Percentiles rank a stretch among this genome's conserved stretches.
Evolutionary conservation across 345 rosid species (phyloP).

Genomic region (Bruguiera sexangula): DNA sequence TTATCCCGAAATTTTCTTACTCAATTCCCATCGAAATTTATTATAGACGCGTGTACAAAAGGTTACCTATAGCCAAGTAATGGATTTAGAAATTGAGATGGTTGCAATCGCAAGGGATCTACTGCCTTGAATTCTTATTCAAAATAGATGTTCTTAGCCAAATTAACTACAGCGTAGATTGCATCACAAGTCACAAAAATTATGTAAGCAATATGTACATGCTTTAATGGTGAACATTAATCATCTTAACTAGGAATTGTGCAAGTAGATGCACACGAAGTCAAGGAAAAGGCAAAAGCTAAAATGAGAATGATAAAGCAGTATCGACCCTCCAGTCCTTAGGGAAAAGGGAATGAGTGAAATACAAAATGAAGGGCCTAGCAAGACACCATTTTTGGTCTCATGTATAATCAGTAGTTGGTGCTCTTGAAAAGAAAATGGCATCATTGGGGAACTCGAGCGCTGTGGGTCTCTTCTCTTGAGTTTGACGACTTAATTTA

Average conservation of each 20-base stretch:
- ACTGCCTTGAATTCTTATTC: neutral
- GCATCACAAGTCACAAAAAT: too few species aligned
- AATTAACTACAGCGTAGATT: too few species aligned
- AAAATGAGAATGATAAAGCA: neutral
- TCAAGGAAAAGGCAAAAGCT: neutral
- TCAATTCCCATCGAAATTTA: neutral
- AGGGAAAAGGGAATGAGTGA: conserved; percentile 10
- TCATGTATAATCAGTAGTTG: conserved; percentile 1
- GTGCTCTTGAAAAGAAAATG: conserved; percentile 6
- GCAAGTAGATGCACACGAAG: neutral
- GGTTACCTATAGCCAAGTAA: neutral
- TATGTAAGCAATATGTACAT: too few species aligned
- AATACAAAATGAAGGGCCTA: neutral
- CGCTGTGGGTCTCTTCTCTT: conserved; percentile 9
- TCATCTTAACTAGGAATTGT: too few species aligned
- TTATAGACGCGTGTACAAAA: conserved; percentile 11
- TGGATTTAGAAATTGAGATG: neutral
- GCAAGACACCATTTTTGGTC: conserved; percentile 4
- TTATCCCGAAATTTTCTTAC: neutral
- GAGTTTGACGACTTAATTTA: conserved; percentile 10
- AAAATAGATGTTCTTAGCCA: neutral
- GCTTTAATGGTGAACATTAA: too few species aligned
- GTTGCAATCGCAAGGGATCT: neutral
- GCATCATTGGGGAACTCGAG: neutral
- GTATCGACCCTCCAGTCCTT: neutral